Conservation (phyloP, 192 early-diverging fungal genomes). For the Entomortierella parvispora region DNA sequence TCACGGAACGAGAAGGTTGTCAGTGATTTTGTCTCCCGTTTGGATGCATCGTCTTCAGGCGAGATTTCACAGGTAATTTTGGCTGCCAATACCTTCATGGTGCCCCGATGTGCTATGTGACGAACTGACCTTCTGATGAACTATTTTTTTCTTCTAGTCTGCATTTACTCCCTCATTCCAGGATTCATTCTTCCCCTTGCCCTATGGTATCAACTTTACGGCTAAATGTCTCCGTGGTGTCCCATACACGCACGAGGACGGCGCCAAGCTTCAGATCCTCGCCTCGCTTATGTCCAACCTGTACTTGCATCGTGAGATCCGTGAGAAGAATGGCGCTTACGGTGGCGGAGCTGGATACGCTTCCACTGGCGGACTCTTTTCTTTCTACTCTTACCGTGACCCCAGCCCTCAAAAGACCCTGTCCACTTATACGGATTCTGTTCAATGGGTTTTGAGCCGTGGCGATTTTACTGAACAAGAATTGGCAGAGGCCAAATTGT, state of each 20-base stretch:
- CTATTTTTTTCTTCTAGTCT: too few species aligned
- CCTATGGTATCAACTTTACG: slow-evolving; percentile 89
- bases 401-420: slow-evolving; percentile 81
- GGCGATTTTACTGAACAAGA: slow-evolving; percentile 66
- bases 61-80: slow-evolving; percentile 10
- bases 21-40: slow-evolving; percentile 52
- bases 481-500: slow-evolving; percentile 91
- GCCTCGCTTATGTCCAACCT: slow-evolving; percentile 86
- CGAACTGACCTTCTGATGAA: too few species aligned
- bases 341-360: slow-evolving; percentile 87
- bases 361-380: slow-evolving; percentile 80
- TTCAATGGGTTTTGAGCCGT: slow-evolving; percentile 73
- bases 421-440: slow-evolving; percentile 68
- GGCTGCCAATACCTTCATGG: too few species aligned
- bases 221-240: slow-evolving; percentile 79
- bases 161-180: slow-evolving; percentile 60
- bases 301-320: slow-evolving; percentile 95
- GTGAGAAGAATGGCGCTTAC: slow-evolving; percentile 97
- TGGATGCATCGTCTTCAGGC: slow-evolving; percentile 27
- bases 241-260: slow-evolving; percentile 87
- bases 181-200: slow-evolving; percentile 84
- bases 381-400: slow-evolving; percentile 95
- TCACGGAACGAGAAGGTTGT: slow-evolving; percentile 56
- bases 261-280: slow-evolving; percentile 79
- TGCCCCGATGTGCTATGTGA: too few species aligned